Evolutionary conservation across 2,329 filamentous ascomycete genomes (phyloP).

Genomic region (Blumeria graminis): DNA sequence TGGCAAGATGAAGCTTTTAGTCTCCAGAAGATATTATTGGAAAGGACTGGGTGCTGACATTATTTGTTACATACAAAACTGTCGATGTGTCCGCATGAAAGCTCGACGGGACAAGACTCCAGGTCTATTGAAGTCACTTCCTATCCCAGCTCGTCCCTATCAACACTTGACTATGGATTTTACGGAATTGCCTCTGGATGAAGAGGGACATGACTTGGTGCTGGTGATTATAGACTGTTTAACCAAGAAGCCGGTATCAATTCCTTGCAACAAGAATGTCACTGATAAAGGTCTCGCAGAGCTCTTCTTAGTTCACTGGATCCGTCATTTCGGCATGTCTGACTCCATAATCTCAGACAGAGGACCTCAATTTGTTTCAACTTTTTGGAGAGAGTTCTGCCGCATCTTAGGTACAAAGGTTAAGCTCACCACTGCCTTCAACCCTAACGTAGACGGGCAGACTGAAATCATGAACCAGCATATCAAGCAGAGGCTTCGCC

Average conservation of each 20-base stretch:
- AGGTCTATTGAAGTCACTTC: background rate
- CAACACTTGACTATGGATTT: background rate
- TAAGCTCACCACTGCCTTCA: background rate
- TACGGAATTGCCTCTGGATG: background rate
- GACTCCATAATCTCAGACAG: background rate
- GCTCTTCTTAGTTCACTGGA: background rate
- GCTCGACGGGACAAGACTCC: background rate
- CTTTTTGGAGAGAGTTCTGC: background rate
- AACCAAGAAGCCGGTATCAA: background rate
- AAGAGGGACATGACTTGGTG: background rate
- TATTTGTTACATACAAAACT: too few relatives aligned
- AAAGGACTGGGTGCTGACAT: too few relatives aligned
- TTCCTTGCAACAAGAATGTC: background rate
- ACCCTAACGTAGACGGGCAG: background rate
- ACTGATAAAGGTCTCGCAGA: background rate
- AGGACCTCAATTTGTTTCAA: background rate
- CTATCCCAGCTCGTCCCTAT: background rate
- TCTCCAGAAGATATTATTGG: too few relatives aligned
- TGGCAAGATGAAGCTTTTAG: too few relatives aligned
- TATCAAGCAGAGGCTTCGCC: background rate
- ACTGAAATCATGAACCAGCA: background rate
- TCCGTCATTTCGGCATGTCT: background rate
- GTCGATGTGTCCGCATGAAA: too few relatives aligned
- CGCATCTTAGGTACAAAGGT: background rate
- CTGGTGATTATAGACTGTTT: background rate